Conservation (phyloP, 805 yeast species). For the Starmerella asiatica region DNA sequence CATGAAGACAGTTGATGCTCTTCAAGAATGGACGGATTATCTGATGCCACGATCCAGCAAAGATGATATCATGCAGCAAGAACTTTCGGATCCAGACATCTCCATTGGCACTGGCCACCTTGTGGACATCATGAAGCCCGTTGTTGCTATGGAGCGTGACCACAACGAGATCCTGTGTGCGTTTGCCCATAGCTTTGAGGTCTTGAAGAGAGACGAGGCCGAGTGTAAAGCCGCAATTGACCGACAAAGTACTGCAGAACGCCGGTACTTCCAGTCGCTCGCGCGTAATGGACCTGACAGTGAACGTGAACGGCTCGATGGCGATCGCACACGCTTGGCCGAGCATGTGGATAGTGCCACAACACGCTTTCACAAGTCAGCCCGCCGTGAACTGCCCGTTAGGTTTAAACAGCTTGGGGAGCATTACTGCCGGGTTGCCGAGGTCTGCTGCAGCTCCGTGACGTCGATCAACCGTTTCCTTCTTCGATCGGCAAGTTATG, state of each 20-base stretch:
- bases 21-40: slow-evolving; percentile 18
- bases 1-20: slow-evolving; percentile 6
- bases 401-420: slow-evolving; percentile 3
- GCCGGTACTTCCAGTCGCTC: slow-evolving; percentile 15
- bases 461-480: too few species aligned
- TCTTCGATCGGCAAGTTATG: too few species aligned
- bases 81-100: slow-evolving; percentile 9
- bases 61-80: slow-evolving; percentile 3
- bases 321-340: neutral
- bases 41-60: slow-evolving; percentile 1
- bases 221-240: slow-evolving; percentile 4
- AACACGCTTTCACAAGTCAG: neutral
- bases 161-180: slow-evolving; percentile 2
- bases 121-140: slow-evolving; percentile 4
- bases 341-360: slow-evolving; percentile 2
- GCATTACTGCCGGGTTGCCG: neutral
- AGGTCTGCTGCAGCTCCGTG: too few species aligned
- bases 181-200: slow-evolving; percentile 15
- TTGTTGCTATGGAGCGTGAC: slow-evolving; percentile 4
- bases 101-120: slow-evolving; percentile 6
- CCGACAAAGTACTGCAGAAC: slow-evolving; percentile 12
- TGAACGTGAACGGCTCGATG: neutral
- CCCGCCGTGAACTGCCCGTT: slow-evolving; percentile 8
- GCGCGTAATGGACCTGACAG: slow-evolving; percentile 3
- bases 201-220: slow-evolving; percentile 17